Percentiles rank a stretch among this genome's conserved stretches.
phyloP scores from a whole-genome alignment of 2,329 filamentous ascomycete species.

The Cercospora berteroae region DNA sequence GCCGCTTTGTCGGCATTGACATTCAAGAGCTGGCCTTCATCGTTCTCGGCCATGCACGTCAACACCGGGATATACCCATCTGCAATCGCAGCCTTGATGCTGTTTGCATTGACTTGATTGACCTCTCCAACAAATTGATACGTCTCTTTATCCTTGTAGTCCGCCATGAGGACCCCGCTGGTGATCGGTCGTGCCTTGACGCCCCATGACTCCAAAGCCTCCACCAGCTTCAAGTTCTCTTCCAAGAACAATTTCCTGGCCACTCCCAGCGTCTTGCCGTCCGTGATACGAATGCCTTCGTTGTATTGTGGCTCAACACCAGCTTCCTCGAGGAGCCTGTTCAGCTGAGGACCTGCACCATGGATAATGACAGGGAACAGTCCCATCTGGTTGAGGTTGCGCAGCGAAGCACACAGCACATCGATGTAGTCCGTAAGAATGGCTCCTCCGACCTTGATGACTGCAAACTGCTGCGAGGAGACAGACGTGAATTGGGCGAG shows the following conservation, averaged over 20 bases:
- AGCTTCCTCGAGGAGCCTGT: slow-evolving; percentile 82
- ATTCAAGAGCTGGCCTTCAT: slow-evolving; percentile 88
- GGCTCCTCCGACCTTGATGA: slow-evolving; percentile 96
- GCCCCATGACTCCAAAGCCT: slow-evolving; percentile 85
- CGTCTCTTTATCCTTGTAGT: slow-evolving; percentile 94
- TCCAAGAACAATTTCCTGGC: slow-evolving; percentile 90
- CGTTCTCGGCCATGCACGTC: slow-evolving; percentile 92
- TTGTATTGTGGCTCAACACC: slow-evolving; percentile 95
- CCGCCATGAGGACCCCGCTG: slow-evolving; percentile 83
- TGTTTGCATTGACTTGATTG: slow-evolving; percentile 82
- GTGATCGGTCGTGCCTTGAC: slow-evolving; percentile 87
- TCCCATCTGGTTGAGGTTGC: slow-evolving; percentile 91
- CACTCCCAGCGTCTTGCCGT: slow-evolving; percentile 88
- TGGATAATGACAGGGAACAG: slow-evolving; percentile 95
- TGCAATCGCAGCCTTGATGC: slow-evolving; percentile 87
- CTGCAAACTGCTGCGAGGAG: slow-evolving; percentile 93
- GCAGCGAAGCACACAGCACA: slow-evolving; percentile 82
- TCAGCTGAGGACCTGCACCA: slow-evolving; percentile 91
- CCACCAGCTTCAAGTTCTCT: slow-evolving; percentile 89
- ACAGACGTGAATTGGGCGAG: slow-evolving; percentile 96
- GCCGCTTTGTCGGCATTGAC: slow-evolving; percentile 98
- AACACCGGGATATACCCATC: slow-evolving; percentile 89
- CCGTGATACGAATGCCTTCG: slow-evolving; percentile 92
- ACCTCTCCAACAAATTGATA: slow-evolving; percentile 96
- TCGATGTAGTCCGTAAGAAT: slow-evolving; percentile 93